These are phyloP conservation scores for Alternaria arbusti DNA, from an alignment of 2,329 filamentous ascomycete species.

Conservation along the genomic window DNA sequence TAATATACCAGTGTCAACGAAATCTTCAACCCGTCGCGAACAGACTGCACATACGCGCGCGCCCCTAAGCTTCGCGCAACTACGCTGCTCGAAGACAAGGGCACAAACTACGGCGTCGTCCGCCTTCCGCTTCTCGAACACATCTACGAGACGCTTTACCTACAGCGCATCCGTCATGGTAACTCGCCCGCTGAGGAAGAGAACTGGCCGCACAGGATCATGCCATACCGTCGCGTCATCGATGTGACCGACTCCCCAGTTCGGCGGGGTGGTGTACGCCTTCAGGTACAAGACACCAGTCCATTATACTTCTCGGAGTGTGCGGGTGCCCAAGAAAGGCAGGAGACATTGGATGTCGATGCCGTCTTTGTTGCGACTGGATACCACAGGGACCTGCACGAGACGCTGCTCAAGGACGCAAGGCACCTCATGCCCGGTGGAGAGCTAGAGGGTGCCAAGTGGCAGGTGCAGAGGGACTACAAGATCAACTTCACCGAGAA, in stretches of 20 bases:
- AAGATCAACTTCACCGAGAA: conserved; percentile 72
- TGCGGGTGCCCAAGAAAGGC: conserved; percentile 50
- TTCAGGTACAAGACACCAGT: conserved; percentile 61
- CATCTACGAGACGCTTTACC: conserved; percentile 86
- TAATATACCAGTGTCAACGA: conserved; percentile 77
- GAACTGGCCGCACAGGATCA: conserved; percentile 82
- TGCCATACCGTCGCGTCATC: conserved; percentile 71
- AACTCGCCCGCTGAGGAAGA: conserved; percentile 64
- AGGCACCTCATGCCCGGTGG: conserved; percentile 68
- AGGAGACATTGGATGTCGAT: conserved; percentile 75
- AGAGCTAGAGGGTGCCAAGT: conserved; percentile 55
- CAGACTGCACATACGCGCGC: conserved; percentile 77
- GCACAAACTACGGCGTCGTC: conserved; percentile 95
- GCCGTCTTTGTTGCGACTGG: conserved; percentile 87
- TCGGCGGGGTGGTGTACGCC: conserved; percentile 38
- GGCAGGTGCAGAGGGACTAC: conserved; percentile 80
- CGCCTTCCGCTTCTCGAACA: conserved; percentile 88
- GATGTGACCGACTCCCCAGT: conserved; percentile 61
- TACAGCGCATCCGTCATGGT: conserved; percentile 74
- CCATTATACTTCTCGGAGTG: conserved; percentile 41
- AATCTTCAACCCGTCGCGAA: conserved; percentile 88
- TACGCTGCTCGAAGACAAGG: conserved; percentile 72
- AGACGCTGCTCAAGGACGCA: conserved; percentile 72
- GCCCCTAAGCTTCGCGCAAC: conserved; percentile 66
- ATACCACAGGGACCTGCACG: conserved; percentile 79